Evolutionary conservation across 2,329 filamentous ascomycete species (phyloP), one percentile per base, ranked within the genome.

Genomic region (Stagonosporopsis tanaceti): DNA sequence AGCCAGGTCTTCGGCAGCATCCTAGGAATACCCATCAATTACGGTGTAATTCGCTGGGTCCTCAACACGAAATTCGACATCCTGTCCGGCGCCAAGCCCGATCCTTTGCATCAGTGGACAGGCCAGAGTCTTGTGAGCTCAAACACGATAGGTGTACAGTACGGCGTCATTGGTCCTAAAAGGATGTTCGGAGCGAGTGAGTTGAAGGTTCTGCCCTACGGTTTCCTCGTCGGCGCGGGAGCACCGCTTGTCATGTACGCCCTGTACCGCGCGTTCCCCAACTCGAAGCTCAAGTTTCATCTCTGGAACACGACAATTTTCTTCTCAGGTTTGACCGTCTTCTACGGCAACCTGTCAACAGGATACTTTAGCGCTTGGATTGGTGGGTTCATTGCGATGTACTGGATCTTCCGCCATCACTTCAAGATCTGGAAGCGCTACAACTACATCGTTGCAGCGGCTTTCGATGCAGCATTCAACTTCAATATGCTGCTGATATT

Each of bases 301-400:
- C 78, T 87, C 17, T 72, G 81, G 80, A 88, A 88, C 64, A 81
- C 83, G 20, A 87, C 84, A 4, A 88, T 88, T 50, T 88, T 88
- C 76, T 87, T 85, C 69, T 82, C 81, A 2, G 79, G 80, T 4
- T 73, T 85, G 56, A 75, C 83, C 0, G 77, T 77, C 38, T 88
- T 87, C 70, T 87, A 86, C 66, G 85, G 85, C 4, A 88, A 88
- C 65, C 77, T 88, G 47, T 85, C 81, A 54, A 87, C 86, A 0
- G 86, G 86, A 0, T 85, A 85, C 65, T 78, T 82, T 12, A 84
- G 82, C 24, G 54, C 67, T 6, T 84, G 87, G 57, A 79, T 88
- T 14, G 85, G 84, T n/a, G 85, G 84, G 0, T 86, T 84, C 57
- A 78, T 87, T 34, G 82, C 85, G 55, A 87, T 87, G 82, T 86